Evolutionary conservation across 1,284 basidiomycete species (phyloP).

Genomic region (Microbotryum silenes-acaulis): DNA sequence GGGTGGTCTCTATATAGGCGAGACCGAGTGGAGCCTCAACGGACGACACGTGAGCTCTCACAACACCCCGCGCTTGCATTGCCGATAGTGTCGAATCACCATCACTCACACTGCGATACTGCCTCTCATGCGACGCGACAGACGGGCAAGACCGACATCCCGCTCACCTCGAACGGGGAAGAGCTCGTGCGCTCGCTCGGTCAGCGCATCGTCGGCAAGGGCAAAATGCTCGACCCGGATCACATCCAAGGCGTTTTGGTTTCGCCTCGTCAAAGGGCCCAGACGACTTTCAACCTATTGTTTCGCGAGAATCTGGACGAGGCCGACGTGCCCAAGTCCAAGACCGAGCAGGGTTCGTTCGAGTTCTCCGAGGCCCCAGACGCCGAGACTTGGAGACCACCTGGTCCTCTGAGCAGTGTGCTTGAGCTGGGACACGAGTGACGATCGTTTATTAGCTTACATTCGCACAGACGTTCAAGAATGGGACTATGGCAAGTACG

Average conservation of each 20-base stretch:
- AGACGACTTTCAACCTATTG: constrained; percentile 72
- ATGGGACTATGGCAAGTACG: constrained; percentile 88
- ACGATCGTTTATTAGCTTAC: constrained; percentile 24
- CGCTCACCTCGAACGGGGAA: constrained; percentile 73
- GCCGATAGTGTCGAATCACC: neutral
- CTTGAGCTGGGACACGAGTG: neutral
- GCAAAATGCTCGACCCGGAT: constrained; percentile 67
- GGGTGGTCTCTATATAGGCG: constrained; percentile 45
- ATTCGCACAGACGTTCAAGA: constrained; percentile 45
- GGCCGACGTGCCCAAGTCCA: constrained; percentile 50
- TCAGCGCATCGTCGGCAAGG: constrained; percentile 60
- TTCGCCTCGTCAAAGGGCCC: constrained; percentile 75
- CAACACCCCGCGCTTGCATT: constrained; percentile 6
- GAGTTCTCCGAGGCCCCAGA: neutral
- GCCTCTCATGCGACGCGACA: constrained; percentile 38
- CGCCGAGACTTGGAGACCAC: too few relatives aligned
- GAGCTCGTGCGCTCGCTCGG: constrained; percentile 61
- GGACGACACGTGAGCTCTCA: constrained; percentile 42
- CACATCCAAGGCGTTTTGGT: constrained; percentile 70
- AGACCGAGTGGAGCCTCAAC: constrained; percentile 90
- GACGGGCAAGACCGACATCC: constrained; percentile 83
- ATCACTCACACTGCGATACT: neutral
- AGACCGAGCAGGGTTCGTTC: constrained; percentile 34
- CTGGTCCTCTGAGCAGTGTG: neutral
- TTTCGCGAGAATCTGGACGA: constrained; percentile 52